These are phyloP conservation scores for Salvia splendens DNA, from an alignment of 257 asterid species.

Conservation along the genomic window DNA sequence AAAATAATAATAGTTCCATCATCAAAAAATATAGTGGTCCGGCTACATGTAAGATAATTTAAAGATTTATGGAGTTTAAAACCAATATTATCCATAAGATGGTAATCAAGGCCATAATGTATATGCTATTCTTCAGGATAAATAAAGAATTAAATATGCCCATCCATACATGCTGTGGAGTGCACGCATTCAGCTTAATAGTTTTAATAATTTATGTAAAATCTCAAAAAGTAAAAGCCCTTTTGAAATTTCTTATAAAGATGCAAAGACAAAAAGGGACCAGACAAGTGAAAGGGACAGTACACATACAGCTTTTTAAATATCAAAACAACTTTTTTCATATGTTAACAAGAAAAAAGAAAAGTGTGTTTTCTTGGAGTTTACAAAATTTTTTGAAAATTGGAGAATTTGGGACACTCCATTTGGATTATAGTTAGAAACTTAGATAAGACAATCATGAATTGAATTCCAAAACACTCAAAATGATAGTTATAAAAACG, in stretches of 20 bases:
- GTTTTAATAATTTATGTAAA: not conserved
- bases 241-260: slow-evolving; percentile 28
- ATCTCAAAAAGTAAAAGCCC: slow-evolving; percentile 16
- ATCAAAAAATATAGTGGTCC: not conserved
- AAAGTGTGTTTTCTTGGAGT: slow-evolving; percentile 13
- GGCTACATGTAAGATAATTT: not conserved
- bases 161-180: not conserved
- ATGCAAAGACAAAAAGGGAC: slow-evolving; percentile 32
- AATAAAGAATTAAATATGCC: too few species aligned
- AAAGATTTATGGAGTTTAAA: not conserved
- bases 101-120: not conserved
- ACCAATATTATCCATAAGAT: slow-evolving; percentile 20
- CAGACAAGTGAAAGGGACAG: slow-evolving; percentile 28
- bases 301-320: slow-evolving; percentile 29
- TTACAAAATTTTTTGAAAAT: slow-evolving; percentile 6
- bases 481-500: not conserved
- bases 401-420: not conserved
- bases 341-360: not conserved
- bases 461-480: not conserved
- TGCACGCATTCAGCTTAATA: slow-evolving; percentile 7
- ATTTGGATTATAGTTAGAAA: not conserved
- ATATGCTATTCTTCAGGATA: too few species aligned
- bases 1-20: not conserved
- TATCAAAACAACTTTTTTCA: slow-evolving; percentile 9
- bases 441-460: not conserved